Base-by-base conservation (phyloP, 331 rosid species). In the Malus hybrid region DNA sequence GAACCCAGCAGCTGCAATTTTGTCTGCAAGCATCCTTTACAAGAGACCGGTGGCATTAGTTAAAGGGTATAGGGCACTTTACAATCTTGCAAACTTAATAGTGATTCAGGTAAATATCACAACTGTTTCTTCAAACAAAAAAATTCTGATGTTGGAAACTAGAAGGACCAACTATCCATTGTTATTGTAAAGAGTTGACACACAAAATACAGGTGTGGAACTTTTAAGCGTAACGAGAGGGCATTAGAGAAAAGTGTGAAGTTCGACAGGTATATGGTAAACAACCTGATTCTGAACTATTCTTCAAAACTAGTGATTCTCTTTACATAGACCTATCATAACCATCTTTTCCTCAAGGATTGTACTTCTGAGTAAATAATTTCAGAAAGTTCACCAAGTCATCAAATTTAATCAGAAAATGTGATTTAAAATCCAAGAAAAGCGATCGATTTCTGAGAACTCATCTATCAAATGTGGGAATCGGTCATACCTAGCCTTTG, bases 1-100 rank as follows among this genome's bases (percentile, higher is more conserved):
- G 80, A 80, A 80, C 74, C 84, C 84, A 31, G 77, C 77, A 63
- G 74, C 64, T 31, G 80, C 84, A 55, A 56, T 7, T 71, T 80
- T 76, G 73, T 80, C 84, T 11, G 84, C 84, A 3, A 80, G 57
- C 77, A 64, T 75, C 80, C 84, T 80, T 70, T 15, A 76, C 5
- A 56, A 56, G 14, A 76, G 52, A 22, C 54, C 8, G 24, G 48
- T 10, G 44, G 13, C 42, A 27, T 69, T 67, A 60, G 71, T 74
- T 57, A n/a, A 71, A 62, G 10, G 31, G 71, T 4, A 65, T 50
- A 71, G 7, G 48, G 2, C n/a, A 74, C 18, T 32, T 3, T 24
- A 1, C 1, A 29, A 48, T 8, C 16, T 31, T 55, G 33, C 33
- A 20, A 52, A 48, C 22, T 44, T 48, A 44, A 20, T 6, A 73